Conservation (phyloP, 169 alveolate genomes). For the Eimeria zaria region DNA sequence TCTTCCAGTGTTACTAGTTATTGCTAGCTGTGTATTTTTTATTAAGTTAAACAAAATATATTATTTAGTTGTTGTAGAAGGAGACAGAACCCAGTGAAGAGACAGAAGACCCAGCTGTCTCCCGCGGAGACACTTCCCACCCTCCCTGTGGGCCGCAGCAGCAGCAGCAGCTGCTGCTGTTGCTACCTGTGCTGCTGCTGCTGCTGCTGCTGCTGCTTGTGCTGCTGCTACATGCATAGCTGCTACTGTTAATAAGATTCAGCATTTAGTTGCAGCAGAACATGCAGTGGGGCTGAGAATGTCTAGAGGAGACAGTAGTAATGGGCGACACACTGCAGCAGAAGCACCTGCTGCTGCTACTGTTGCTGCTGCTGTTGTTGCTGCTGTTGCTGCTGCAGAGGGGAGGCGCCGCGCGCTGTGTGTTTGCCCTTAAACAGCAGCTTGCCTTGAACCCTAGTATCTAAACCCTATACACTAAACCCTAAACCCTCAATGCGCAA, state of each 20-base stretch:
- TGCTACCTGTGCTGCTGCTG: neutral
- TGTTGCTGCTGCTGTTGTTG: neutral
- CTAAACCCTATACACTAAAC: neutral
- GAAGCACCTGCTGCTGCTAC: neutral
- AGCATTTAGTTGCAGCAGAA: too few relatives aligned
- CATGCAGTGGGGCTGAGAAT: constrained; percentile 77
- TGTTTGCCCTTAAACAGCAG: neutral
- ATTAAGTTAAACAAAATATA: neutral
- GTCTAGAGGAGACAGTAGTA: neutral
- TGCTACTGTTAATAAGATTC: constrained; percentile 79
- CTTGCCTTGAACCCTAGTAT: neutral
- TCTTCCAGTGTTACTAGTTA: neutral
- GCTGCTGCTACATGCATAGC: constrained; percentile 18
- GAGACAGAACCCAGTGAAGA: neutral
- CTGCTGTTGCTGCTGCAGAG: too few relatives aligned
- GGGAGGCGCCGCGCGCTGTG: neutral
- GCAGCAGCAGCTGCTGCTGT: constrained; percentile 1
- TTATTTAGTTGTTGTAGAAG: neutral
- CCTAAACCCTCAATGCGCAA: neutral
- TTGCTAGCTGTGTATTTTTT: neutral
- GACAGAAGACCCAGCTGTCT: neutral
- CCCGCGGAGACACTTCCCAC: neutral
- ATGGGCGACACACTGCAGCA: neutral
- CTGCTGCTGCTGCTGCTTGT: neutral
- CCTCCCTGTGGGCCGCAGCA: neutral